A percentile compares a stretch with the other conserved stretches of the same genome.
These are phyloP conservation scores for Crucibulum parvulum DNA, from an alignment of 1,284 basidiomycete species.

Conservation along the genomic window DNA sequence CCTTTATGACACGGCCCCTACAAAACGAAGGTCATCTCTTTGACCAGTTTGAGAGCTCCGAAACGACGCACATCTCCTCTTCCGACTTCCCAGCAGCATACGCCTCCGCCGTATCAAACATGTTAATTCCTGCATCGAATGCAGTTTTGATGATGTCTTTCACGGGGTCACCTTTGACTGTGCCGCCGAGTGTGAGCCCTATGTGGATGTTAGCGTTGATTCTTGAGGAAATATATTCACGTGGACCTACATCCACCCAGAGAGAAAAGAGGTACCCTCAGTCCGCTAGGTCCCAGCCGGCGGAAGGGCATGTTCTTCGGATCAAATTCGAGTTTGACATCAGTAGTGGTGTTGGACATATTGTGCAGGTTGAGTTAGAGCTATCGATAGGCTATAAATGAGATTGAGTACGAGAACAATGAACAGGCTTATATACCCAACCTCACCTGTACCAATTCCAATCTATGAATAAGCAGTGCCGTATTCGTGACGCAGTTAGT, in stretches of 20 bases:
- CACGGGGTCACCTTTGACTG: conserved; percentile 75
- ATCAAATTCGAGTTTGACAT: conserved; percentile 49
- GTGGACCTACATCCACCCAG: conserved; percentile 75
- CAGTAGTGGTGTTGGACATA: too few species aligned
- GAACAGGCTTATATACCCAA: too few species aligned
- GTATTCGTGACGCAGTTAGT: too few species aligned
- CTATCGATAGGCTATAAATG: too few species aligned
- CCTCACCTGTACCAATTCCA: too few species aligned
- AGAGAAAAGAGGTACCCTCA: conserved; percentile 82
- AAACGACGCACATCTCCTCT: conserved; percentile 58
- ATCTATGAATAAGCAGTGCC: too few species aligned
- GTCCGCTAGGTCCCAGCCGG: conserved; percentile 74
- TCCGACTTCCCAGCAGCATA: conserved; percentile 81
- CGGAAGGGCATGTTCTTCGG: conserved; percentile 79
- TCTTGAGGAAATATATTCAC: background rate
- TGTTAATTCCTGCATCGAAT: conserved; percentile 73
- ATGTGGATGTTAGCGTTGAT: background rate
- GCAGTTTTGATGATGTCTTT: conserved; percentile 74
- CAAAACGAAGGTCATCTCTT: background rate
- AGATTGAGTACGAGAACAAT: too few species aligned
- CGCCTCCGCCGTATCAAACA: conserved; percentile 61
- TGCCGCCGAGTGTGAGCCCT: conserved; percentile 75
- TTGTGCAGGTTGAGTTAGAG: too few species aligned
- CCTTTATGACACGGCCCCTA: conserved; percentile 81
- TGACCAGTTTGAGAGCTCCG: background rate